Conservation (phyloP, 1,284 basidiomycete species). For the Cryptococcus amylolentus region DNA sequence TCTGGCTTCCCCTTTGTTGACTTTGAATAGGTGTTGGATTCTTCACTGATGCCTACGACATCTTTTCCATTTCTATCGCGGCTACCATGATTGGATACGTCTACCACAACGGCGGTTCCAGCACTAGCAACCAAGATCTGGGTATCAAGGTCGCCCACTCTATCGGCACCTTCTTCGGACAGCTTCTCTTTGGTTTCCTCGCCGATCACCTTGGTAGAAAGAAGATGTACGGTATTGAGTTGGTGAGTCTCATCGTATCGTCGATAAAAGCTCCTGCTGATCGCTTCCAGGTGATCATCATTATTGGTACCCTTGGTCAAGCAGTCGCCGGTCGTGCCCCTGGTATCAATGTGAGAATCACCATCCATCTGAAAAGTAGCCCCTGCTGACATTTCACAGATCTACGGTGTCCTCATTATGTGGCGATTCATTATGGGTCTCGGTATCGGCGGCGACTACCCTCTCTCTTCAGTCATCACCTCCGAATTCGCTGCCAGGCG, state of each 20-base stretch:
- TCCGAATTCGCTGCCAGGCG: conserved; percentile 70
- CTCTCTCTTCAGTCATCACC: conserved; percentile 54
- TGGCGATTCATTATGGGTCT: conserved; percentile 59
- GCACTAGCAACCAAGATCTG: conserved; percentile 60
- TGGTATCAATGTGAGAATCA: conserved; percentile 51
- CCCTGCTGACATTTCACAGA: conserved; percentile 16
- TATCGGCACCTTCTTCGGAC: conserved; percentile 52
- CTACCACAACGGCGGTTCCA: conserved; percentile 56
- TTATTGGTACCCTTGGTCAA: conserved; percentile 52
- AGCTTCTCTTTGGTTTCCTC: conserved; percentile 52
- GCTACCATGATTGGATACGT: conserved; percentile 72
- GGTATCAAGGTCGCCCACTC: conserved; percentile 64
- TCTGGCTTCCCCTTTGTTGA: neutral
- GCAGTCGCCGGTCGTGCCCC: conserved; percentile 57
- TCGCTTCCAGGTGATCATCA: conserved; percentile 41
- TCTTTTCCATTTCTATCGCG: conserved; percentile 62
- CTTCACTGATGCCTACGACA: conserved; percentile 53
- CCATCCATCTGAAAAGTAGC: too few relatives aligned
- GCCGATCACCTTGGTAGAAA: conserved; percentile 52
- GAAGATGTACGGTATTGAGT: conserved; percentile 53
- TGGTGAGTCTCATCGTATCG: conserved; percentile 29
- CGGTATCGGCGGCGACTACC: conserved; percentile 58
- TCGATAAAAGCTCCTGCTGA: conserved; percentile 3
- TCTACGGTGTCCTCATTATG: conserved; percentile 69
- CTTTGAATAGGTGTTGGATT: conserved; percentile 38